Evolutionary conservation across 2,329 filamentous ascomycete genomes (phyloP).

Genomic region (Botrytis pseudocinerea): DNA sequence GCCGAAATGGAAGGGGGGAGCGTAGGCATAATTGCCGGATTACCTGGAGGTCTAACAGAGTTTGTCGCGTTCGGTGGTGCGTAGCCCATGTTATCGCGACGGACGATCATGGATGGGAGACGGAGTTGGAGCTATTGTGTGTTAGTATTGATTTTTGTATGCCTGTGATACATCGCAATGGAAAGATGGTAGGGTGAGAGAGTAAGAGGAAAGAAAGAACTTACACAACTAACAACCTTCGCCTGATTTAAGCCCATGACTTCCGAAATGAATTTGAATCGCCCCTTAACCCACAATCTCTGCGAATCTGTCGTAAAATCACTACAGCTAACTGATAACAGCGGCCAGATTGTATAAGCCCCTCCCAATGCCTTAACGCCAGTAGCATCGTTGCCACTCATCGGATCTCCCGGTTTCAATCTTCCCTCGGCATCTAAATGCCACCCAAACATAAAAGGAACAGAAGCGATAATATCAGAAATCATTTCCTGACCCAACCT

Average conservation of each 20-base stretch:
- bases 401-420: slow-evolving; percentile 36
- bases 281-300: slow-evolving; percentile 55
- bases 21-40: slow-evolving; percentile 7
- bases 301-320: slow-evolving; percentile 62
- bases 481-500: slow-evolving; percentile 54
- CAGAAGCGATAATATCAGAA: slow-evolving; percentile 59
- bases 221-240: slow-evolving; percentile 55
- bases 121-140: slow-evolving; percentile 54
- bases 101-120: slow-evolving; percentile 62
- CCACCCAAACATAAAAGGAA: slow-evolving; percentile 64
- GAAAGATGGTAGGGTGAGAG: not conserved
- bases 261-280: slow-evolving; percentile 55
- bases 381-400: slow-evolving; percentile 17
- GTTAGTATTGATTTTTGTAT: slow-evolving; percentile 17
- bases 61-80: slow-evolving; percentile 2
- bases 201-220: slow-evolving; percentile 27
- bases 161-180: slow-evolving; percentile 1
- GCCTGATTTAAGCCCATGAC: slow-evolving; percentile 61
- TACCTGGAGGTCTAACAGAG: not conserved
- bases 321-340: slow-evolving; percentile 54
- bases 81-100: slow-evolving; percentile 36
- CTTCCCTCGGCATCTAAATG: slow-evolving; percentile 47
- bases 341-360: slow-evolving; percentile 60
- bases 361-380: slow-evolving; percentile 55
- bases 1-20: not conserved